Conservation (phyloP, 1,284 basidiomycete species). For the Boletus sp. region DNA sequence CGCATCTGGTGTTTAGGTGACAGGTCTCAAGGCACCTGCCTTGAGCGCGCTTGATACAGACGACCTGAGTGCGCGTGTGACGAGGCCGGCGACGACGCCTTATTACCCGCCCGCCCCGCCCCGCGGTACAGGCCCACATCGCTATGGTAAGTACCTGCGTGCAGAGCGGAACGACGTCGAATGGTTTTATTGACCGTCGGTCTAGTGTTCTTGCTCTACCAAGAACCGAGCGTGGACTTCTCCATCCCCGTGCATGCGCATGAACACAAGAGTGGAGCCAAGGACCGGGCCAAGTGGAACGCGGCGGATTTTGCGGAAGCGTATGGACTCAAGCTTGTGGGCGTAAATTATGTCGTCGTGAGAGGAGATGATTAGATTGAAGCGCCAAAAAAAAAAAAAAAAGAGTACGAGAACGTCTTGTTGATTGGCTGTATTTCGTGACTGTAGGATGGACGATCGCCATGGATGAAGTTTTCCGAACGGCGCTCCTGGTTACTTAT, state of each 20-base stretch:
- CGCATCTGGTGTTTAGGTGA: conserved; percentile 39
- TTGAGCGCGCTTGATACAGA: conserved; percentile 32
- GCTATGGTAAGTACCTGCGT: conserved; percentile 49
- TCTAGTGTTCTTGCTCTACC: conserved; percentile 54
- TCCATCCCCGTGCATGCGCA: conserved; percentile 42
- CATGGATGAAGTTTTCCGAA: too few species aligned
- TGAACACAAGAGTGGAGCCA: conserved; percentile 44
- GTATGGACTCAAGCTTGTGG: conserved; percentile 55
- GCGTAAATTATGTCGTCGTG: conserved; percentile 51
- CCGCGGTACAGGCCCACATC: conserved; percentile 51
- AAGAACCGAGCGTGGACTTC: conserved; percentile 49
- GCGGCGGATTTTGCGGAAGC: conserved; percentile 48
- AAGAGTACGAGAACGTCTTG: too few species aligned
- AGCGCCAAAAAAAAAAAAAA: too few species aligned
- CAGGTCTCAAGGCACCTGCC: conserved; percentile 49
- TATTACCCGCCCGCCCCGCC: conserved; percentile 58
- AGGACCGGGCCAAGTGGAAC: conserved; percentile 53
- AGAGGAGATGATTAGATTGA: conserved; percentile 18
- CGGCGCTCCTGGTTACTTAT: too few species aligned
- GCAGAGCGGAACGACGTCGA: too few species aligned
- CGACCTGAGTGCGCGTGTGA: conserved; percentile 40
- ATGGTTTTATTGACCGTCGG: not conserved
- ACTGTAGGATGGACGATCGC: too few species aligned
- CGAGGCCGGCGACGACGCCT: conserved; percentile 48
- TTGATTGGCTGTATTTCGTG: not conserved